Conservation (phyloP, 2,329 filamentous ascomycete genomes). For the Calonectria ilicicola region DNA sequence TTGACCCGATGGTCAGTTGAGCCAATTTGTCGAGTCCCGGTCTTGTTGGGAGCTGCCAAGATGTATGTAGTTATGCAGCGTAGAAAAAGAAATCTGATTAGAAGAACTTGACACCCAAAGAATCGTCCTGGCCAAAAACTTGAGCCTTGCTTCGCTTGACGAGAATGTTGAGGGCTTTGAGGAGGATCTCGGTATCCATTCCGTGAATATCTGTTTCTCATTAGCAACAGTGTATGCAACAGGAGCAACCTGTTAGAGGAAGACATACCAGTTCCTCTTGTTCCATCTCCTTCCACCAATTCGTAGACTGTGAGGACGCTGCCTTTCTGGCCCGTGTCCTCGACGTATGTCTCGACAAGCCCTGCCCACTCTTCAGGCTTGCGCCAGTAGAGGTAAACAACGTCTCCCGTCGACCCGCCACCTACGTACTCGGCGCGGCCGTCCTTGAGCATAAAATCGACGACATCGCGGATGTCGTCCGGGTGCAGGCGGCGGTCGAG, state of each 20-base stretch:
- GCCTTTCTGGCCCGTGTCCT: constrained; percentile 89
- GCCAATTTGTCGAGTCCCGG: constrained; percentile 2
- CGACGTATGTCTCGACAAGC: constrained; percentile 82
- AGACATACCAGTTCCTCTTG: constrained; percentile 71
- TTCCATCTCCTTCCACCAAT: constrained; percentile 87
- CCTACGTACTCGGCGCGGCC: constrained; percentile 75
- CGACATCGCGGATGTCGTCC: constrained; percentile 67
- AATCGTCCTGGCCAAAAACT: constrained; percentile 90
- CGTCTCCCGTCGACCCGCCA: constrained; percentile 50
- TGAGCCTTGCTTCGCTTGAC: constrained; percentile 94
- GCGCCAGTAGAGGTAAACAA: constrained; percentile 85
- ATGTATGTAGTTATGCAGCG: constrained; percentile 33
- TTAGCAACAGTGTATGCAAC: constrained; percentile 19
- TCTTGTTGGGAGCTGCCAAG: constrained; percentile 14
- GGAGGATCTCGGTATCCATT: constrained; percentile 86
- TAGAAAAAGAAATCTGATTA: constrained; percentile 56
- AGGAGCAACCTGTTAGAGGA: not conserved
- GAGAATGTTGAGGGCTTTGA: constrained; percentile 81
- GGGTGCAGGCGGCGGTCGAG: constrained; percentile 64
- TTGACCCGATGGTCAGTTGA: constrained; percentile 21
- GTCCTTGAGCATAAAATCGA: constrained; percentile 70
- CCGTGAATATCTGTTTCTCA: constrained; percentile 79
- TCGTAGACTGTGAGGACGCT: constrained; percentile 94
- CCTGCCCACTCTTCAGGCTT: constrained; percentile 92
- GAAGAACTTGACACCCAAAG: constrained; percentile 96